Evolutionary conservation across 192 early-diverging fungal genomes (phyloP).

Genomic region (Phycomyces nitens): DNA sequence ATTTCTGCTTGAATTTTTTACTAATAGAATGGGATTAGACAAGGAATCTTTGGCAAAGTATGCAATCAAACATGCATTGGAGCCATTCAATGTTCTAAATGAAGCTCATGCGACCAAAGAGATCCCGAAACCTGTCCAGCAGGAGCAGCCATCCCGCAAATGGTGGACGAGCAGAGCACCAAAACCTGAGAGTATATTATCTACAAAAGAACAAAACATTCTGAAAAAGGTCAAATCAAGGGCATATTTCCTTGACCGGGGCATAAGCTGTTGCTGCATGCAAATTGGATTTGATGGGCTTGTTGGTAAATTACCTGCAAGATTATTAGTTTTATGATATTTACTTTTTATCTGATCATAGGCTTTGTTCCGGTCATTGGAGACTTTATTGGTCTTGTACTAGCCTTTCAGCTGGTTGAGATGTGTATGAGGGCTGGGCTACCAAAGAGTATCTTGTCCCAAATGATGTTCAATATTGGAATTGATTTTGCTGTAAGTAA

Average conservation of each 20-base stretch:
- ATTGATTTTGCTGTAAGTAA: constrained; percentile 44
- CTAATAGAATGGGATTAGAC: no score
- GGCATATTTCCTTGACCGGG: constrained; percentile 41
- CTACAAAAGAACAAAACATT: constrained; percentile 17
- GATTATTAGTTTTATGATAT: not conserved
- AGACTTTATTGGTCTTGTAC: constrained; percentile 35
- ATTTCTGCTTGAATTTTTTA: no score
- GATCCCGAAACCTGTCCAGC: not conserved
- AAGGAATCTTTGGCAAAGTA: no score
- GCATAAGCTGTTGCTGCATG: constrained; percentile 30
- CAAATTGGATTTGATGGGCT: constrained; percentile 41
- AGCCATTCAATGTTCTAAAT: no score
- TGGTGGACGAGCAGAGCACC: constrained; percentile 11
- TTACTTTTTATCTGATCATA: constrained; percentile 24
- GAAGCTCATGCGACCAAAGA: no score
- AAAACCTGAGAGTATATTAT: constrained; percentile 4
- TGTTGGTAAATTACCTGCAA: constrained; percentile 26
- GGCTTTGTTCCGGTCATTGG: constrained; percentile 46
- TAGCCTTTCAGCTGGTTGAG: constrained; percentile 35
- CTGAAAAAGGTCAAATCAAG: constrained; percentile 37
- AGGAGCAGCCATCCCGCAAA: constrained; percentile 8
- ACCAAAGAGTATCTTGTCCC: constrained; percentile 26
- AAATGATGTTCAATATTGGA: constrained; percentile 41
- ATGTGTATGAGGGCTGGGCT: constrained; percentile 40
- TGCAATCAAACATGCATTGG: no score